Percentiles rank a stretch among this genome's conserved stretches.
phyloP scores from a whole-genome alignment of 768 basidiomycete genomes.

The Cystofilobasidium ferigula region DNA sequence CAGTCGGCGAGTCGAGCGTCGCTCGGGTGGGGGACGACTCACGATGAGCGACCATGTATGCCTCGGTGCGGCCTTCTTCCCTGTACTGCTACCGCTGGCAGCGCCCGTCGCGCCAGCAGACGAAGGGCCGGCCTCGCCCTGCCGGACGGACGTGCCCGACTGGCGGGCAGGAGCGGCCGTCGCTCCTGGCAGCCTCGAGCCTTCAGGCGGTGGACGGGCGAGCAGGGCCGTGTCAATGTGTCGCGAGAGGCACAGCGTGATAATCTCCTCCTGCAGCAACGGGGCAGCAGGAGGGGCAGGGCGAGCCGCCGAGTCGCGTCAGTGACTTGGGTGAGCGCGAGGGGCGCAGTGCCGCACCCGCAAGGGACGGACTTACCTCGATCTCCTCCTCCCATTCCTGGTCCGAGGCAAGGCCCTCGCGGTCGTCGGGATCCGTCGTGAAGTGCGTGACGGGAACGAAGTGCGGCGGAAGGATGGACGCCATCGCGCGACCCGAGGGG shows the following conservation, averaged over 20 bases:
- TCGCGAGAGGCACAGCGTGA: slow-evolving; percentile 15
- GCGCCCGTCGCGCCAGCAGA: not conserved
- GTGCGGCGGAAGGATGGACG: slow-evolving; percentile 17
- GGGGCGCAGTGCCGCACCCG: not conserved
- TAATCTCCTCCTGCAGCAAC: slow-evolving; percentile 12
- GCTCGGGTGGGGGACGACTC: not conserved
- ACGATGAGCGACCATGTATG: slow-evolving; percentile 21
- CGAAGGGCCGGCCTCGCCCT: not conserved
- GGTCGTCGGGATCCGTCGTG: not conserved
- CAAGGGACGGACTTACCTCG: slow-evolving; percentile 7
- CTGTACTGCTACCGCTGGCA: too few relatives aligned
- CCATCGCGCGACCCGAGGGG: too few relatives aligned
- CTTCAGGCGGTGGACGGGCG: not conserved
- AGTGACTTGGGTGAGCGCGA: not conserved
- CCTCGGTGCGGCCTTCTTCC: not conserved
- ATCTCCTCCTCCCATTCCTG: slow-evolving; percentile 25
- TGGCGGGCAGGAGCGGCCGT: too few relatives aligned
- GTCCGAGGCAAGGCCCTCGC: slow-evolving; percentile 20
- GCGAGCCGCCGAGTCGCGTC: too few relatives aligned
- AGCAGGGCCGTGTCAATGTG: slow-evolving; percentile 16
- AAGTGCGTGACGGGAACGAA: slow-evolving; percentile 22
- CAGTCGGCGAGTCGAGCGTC: not conserved
- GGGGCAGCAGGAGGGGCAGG: not conserved
- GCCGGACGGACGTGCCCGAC: not conserved
- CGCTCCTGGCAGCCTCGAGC: not conserved